Evolutionary conservation across 164 flowering plant species (phyloP).

Genomic region (Chimonanthus praecox): DNA sequence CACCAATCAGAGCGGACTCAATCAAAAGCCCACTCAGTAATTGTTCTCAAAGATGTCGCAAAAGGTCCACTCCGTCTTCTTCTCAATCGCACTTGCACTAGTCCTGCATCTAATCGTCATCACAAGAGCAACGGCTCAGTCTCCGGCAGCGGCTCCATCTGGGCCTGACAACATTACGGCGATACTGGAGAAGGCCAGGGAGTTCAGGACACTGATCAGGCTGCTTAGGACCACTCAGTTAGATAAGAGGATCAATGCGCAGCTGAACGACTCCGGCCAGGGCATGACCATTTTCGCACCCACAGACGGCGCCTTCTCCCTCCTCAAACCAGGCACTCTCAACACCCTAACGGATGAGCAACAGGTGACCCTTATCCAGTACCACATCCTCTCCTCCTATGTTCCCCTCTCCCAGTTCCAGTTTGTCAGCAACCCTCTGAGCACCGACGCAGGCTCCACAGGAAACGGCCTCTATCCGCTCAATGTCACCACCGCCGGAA

Average conservation of each 20-base stretch:
- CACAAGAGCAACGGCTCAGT: neutral
- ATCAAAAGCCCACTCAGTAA: neutral
- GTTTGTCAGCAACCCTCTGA: conserved; percentile 75
- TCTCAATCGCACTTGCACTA: neutral
- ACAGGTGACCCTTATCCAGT: conserved; percentile 56
- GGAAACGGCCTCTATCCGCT: conserved; percentile 42
- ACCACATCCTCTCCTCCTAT: conserved; percentile 55
- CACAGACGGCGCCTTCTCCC: conserved; percentile 60
- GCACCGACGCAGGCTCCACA: conserved; percentile 72
- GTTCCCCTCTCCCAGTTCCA: conserved; percentile 58
- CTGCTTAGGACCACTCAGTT: conserved; percentile 36
- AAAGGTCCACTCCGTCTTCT: neutral
- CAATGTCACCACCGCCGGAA: conserved; percentile 47
- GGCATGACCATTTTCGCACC: conserved; percentile 80
- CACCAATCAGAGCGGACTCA: neutral
- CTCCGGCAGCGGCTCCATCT: conserved; percentile 28
- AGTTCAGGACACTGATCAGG: conserved; percentile 25
- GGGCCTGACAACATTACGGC: conserved; percentile 26
- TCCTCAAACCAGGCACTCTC: conserved; percentile 61
- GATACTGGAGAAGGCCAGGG: conserved; percentile 29
- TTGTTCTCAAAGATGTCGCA: neutral
- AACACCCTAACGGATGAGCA: conserved; percentile 59
- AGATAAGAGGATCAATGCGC: conserved; percentile 47
- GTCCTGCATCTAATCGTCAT: neutral
- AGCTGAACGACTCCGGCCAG: conserved; percentile 64